phyloP scores from a whole-genome alignment of 2,329 filamentous ascomycete genomes.

The Verticillium longisporum region DNA sequence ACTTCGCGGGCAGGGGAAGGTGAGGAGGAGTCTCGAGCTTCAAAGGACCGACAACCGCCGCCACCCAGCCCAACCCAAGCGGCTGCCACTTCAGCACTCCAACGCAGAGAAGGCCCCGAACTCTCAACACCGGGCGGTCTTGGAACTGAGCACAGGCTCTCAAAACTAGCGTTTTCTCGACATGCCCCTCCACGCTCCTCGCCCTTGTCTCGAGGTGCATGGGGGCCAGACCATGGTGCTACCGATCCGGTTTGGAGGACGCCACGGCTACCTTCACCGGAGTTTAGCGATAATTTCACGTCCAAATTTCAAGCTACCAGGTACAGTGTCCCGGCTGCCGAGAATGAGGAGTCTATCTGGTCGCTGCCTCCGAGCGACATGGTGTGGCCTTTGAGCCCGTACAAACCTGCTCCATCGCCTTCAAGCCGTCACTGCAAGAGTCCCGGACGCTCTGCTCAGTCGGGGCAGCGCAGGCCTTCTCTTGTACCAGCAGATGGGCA shows the following conservation, averaged over 20 bases:
- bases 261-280: constrained; percentile 23
- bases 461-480: constrained; percentile 4
- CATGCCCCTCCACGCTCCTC: constrained; percentile 13
- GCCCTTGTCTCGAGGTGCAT: constrained; percentile 3
- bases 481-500: constrained; percentile 12
- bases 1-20: constrained; percentile 16
- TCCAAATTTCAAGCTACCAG: constrained; percentile 2
- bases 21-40: constrained; percentile 19
- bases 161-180: constrained; percentile 13
- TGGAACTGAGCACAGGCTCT: constrained; percentile 7
- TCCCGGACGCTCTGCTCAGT: background rate
- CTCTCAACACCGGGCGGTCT: constrained; percentile 1
- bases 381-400: background rate
- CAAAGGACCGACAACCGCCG: constrained; percentile 7
- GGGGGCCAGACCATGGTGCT: constrained; percentile 10
- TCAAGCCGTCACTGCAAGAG: background rate
- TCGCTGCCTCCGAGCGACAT: constrained; percentile 1
- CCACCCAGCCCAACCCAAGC: constrained; percentile 6
- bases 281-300: constrained; percentile 10
- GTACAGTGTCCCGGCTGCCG: constrained; percentile 6
- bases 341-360: constrained; percentile 9
- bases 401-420: background rate
- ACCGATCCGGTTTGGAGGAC: constrained; percentile 30
- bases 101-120: background rate
- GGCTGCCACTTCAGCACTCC: constrained; percentile 9